Percentiles rank a stretch among this genome's conserved stretches.
Conservation (phyloP, 257 asterid genomes). For the Nicotiana benthamiana region DNA sequence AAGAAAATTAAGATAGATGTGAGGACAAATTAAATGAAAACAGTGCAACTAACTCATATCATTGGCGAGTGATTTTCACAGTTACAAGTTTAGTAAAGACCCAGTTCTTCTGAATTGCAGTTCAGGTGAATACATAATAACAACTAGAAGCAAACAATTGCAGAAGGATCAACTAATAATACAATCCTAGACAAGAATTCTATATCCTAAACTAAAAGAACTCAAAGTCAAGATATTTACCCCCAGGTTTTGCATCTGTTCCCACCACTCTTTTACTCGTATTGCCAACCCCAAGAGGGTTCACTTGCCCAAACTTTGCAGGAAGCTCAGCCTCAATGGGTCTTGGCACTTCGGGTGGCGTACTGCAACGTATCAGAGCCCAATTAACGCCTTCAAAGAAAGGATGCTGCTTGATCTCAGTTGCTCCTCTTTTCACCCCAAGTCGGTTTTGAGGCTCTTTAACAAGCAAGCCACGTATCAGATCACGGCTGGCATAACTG, state of each 20-base stretch:
- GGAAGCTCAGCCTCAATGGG: slow-evolving; percentile 39
- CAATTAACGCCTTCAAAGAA: slow-evolving; percentile 77
- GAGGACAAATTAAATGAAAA: background rate
- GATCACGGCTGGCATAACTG: slow-evolving; percentile 59
- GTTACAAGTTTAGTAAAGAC: background rate
- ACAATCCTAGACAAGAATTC: slow-evolving; percentile 15
- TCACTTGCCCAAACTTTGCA: slow-evolving; percentile 34
- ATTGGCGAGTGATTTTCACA: background rate
- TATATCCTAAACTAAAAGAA: slow-evolving; percentile 46
- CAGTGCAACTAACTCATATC: background rate
- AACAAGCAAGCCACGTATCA: slow-evolving; percentile 59
- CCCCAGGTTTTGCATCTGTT: slow-evolving; percentile 48
- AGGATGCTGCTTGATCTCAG: slow-evolving; percentile 80
- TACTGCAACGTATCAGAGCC: slow-evolving; percentile 79
- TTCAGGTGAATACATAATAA: background rate
- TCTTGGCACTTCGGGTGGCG: slow-evolving; percentile 76
- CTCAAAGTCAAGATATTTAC: slow-evolving; percentile 83
- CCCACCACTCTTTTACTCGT: slow-evolving; percentile 40
- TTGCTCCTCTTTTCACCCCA: slow-evolving; percentile 69
- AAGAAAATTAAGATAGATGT: background rate
- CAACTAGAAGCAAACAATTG: background rate
- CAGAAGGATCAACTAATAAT: slow-evolving; percentile 11
- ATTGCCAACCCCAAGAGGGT: slow-evolving; percentile 26
- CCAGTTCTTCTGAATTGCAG: background rate
- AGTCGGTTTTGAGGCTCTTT: slow-evolving; percentile 72